These are phyloP conservation scores for Globisporangium spinosum DNA, from an alignment of 352 stramenopile genomes.

Conservation along the genomic window DNA sequence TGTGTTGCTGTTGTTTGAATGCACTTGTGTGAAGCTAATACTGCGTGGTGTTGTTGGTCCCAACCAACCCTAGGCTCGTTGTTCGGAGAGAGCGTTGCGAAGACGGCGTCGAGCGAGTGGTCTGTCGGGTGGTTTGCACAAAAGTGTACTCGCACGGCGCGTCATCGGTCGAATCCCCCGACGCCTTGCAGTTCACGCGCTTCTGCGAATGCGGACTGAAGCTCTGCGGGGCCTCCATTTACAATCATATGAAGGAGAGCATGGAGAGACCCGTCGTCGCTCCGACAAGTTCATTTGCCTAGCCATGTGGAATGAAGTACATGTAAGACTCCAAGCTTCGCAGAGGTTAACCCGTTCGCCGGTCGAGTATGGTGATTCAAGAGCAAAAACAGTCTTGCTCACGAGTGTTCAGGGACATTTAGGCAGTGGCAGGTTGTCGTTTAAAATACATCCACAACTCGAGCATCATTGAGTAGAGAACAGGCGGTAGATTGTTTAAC, in stretches of 20 bases:
- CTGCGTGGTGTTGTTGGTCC: neutral
- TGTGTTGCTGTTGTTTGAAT: neutral
- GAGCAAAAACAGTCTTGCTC: too few species aligned
- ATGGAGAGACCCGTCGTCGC: neutral
- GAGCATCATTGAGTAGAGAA: too few species aligned
- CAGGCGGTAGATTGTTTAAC: too few species aligned
- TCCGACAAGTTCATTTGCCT: neutral
- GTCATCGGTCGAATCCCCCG: neutral
- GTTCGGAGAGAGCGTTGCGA: slow-evolving; percentile 3
- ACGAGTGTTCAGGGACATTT: too few species aligned
- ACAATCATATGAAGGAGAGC: neutral
- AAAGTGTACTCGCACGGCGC: slow-evolving; percentile 1
- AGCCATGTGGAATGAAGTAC: neutral
- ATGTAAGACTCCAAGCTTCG: too few species aligned
- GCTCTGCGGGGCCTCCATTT: slow-evolving; percentile 1
- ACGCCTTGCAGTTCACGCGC: neutral
- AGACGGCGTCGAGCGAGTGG: slow-evolving; percentile 7
- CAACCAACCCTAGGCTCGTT: neutral
- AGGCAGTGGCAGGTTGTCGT: too few species aligned
- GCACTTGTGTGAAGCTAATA: neutral
- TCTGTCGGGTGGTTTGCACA: slow-evolving; percentile 6
- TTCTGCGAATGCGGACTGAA: neutral
- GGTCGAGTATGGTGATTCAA: too few species aligned
- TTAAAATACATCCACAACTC: too few species aligned
- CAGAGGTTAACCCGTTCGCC: too few species aligned